Conservation (phyloP, 768 basidiomycete species). For the Mycena kentingensis region DNA sequence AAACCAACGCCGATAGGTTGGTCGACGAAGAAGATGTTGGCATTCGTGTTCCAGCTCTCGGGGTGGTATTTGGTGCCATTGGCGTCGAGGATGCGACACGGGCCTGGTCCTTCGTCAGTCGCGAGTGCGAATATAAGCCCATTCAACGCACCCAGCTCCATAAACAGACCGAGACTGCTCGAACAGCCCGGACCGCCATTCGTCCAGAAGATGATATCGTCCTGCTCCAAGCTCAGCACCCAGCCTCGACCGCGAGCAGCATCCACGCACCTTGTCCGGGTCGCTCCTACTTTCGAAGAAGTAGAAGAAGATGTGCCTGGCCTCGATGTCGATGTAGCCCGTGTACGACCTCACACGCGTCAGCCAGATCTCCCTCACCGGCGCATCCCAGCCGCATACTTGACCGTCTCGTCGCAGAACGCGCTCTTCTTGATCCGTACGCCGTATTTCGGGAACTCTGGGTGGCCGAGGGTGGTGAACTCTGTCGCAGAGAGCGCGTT, state of each 20-base stretch:
- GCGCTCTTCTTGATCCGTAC: slow-evolving; percentile 43
- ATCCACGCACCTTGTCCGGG: too few relatives aligned
- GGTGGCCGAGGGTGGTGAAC: slow-evolving; percentile 45
- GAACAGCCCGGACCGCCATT: slow-evolving; percentile 52
- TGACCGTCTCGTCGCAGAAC: slow-evolving; percentile 44
- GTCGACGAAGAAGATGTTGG: slow-evolving; percentile 64
- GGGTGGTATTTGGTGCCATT: slow-evolving; percentile 56
- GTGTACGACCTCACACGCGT: slow-evolving; percentile 50
- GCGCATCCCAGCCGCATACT: slow-evolving; percentile 26
- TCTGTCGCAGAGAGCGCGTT: slow-evolving; percentile 27
- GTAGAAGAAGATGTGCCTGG: slow-evolving; percentile 71
- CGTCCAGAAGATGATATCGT: slow-evolving; percentile 63
- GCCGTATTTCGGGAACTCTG: slow-evolving; percentile 44
- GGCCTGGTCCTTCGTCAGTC: slow-evolving; percentile 44
- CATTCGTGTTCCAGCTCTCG: slow-evolving; percentile 68
- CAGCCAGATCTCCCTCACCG: background rate
- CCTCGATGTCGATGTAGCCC: slow-evolving; percentile 67
- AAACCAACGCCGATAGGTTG: slow-evolving; percentile 65
- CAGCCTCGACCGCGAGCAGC: too few relatives aligned
- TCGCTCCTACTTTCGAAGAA: slow-evolving; percentile 73
- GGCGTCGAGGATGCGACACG: slow-evolving; percentile 60
- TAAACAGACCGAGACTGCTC: slow-evolving; percentile 62
- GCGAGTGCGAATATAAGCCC: background rate
- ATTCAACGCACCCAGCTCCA: slow-evolving; percentile 56
- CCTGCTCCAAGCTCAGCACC: too few relatives aligned